Conservation (phyloP, 2,329 filamentous ascomycete species). For the Salinomyces thailandicus region DNA sequence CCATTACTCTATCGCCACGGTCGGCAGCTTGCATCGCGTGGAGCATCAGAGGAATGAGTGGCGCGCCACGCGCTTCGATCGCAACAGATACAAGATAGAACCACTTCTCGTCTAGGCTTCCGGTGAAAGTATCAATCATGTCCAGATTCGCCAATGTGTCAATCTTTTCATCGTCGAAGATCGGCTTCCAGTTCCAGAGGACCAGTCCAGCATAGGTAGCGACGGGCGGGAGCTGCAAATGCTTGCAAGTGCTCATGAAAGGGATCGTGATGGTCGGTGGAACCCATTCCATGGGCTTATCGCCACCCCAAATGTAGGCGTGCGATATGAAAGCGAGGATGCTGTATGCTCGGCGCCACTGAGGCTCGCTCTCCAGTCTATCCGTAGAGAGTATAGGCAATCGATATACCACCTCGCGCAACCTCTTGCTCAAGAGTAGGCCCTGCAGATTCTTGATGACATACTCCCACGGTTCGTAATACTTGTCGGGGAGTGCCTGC, state of each 20-base stretch:
- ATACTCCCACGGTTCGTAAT: conserved; percentile 92
- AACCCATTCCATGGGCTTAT: conserved; percentile 57
- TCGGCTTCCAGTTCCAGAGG: conserved; percentile 92
- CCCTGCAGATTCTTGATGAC: conserved; percentile 77
- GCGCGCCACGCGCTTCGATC: conserved; percentile 83
- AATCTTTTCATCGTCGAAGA: conserved; percentile 72
- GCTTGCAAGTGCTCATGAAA: conserved; percentile 59
- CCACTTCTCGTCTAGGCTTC: conserved; percentile 94
- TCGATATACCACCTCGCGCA: conserved; percentile 67
- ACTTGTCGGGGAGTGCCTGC: conserved; percentile 69
- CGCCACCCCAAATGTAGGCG: conserved; percentile 81
- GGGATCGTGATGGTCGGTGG: conserved; percentile 77
- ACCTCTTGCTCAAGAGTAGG: conserved; percentile 71
- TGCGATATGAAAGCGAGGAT: conserved; percentile 72
- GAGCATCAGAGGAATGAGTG: conserved; percentile 81
- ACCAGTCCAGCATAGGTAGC: conserved; percentile 88
- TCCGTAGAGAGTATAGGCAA: conserved; percentile 76
- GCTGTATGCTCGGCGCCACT: conserved; percentile 84
- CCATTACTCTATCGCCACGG: conserved; percentile 55
- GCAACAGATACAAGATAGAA: conserved; percentile 94
- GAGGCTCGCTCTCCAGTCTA: conserved; percentile 68
- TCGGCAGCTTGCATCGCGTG: conserved; percentile 73
- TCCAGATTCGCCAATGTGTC: conserved; percentile 80
- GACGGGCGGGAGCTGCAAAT: conserved; percentile 76
- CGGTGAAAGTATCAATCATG: conserved; percentile 82